Conservation (phyloP, 129 eudicot genomes). For the Centrapalus pauciflorus region DNA sequence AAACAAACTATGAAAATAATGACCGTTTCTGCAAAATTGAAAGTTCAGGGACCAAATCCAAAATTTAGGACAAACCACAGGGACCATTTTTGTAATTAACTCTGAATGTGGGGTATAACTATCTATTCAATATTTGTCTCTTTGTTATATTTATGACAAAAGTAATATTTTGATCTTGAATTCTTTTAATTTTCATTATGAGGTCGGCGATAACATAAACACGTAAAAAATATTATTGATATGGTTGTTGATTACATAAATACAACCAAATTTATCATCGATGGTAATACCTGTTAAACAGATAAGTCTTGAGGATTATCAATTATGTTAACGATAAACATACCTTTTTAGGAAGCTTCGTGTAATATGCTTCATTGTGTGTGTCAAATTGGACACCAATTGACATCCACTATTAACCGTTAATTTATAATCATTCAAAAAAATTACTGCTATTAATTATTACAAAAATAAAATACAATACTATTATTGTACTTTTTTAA, state of each 20-base stretch:
- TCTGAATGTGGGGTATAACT: too few relatives aligned
- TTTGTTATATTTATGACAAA: background rate
- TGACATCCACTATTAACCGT: too few relatives aligned
- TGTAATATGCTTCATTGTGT: background rate
- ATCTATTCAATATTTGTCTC: too few relatives aligned
- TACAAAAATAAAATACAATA: too few relatives aligned
- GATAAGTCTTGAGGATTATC: background rate
- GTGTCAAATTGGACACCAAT: background rate
- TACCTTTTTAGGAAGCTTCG: background rate
- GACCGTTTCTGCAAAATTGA: too few relatives aligned
- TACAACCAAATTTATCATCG: background rate
- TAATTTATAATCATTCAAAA: too few relatives aligned
- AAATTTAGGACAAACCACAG: too few relatives aligned
- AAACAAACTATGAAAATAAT: too few relatives aligned
- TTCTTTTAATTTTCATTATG: background rate
- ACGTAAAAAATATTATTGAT: background rate
- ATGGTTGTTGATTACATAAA: background rate
- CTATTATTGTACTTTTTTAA: too few relatives aligned
- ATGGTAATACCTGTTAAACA: constrained; percentile 3
- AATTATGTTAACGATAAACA: background rate
- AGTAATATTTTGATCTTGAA: background rate
- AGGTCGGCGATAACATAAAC: background rate
- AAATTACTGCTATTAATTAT: too few relatives aligned
- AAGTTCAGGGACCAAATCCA: too few relatives aligned
- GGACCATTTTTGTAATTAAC: too few relatives aligned